Conservation (phyloP, 768 basidiomycete species). For the Ramaria rubella region DNA sequence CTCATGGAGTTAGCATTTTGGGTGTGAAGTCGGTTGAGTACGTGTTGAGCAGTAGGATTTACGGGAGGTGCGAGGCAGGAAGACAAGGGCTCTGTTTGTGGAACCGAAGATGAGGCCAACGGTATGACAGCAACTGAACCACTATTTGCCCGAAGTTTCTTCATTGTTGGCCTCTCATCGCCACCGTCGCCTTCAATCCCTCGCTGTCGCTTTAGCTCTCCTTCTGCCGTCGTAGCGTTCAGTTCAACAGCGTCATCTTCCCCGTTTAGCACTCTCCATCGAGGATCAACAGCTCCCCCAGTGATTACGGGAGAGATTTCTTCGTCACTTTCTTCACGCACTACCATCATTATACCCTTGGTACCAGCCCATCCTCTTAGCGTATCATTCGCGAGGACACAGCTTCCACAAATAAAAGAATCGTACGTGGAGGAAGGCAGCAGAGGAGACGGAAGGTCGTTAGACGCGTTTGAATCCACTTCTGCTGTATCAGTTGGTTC, state of each 20-base stretch:
- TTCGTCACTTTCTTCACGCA: constrained; percentile 38
- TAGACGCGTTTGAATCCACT: constrained; percentile 52
- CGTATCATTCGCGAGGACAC: constrained; percentile 49
- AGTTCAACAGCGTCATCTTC: constrained; percentile 16
- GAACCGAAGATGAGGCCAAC: constrained; percentile 19
- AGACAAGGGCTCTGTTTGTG: constrained; percentile 24
- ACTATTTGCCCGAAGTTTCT: constrained; percentile 18
- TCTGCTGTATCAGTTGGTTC: constrained; percentile 36
- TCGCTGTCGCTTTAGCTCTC: neutral
- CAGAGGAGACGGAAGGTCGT: constrained; percentile 60
- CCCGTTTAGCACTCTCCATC: constrained; percentile 48
- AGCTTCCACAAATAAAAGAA: constrained; percentile 62
- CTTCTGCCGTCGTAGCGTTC: constrained; percentile 22
- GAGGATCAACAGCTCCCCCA: constrained; percentile 17
- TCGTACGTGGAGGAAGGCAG: constrained; percentile 68
- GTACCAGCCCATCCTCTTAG: constrained; percentile 64
- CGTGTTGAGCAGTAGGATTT: constrained; percentile 38
- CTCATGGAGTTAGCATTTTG: constrained; percentile 12
- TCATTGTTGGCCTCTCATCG: constrained; percentile 14
- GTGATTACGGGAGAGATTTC: neutral
- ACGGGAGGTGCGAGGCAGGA: constrained; percentile 53
- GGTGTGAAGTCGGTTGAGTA: constrained; percentile 27
- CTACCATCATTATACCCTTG: constrained; percentile 58
- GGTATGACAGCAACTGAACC: constrained; percentile 41
- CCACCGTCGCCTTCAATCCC: neutral